Evolutionary conservation across 495 filamentous ascomycete species (phyloP).

Genomic region (Xylaria palmicola): DNA sequence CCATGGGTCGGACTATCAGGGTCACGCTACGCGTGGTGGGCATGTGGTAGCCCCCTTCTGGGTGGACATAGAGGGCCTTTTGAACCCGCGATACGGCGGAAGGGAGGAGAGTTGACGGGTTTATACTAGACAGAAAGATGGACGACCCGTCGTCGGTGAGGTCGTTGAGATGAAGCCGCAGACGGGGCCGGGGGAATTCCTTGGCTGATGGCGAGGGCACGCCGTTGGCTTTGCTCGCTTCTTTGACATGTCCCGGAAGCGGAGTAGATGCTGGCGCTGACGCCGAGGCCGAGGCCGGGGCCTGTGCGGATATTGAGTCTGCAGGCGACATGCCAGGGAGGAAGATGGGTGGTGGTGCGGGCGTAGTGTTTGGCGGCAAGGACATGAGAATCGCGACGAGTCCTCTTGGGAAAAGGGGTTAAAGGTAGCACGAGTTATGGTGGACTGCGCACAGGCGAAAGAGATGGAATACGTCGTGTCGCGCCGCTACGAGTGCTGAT

Average conservation of each 20-base stretch:
- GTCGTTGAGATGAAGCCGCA: slow-evolving; percentile 70
- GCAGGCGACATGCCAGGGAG: slow-evolving; percentile 27
- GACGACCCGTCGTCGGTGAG: slow-evolving; percentile 61
- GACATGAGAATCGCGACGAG: slow-evolving; percentile 21
- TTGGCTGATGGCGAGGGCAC: slow-evolving; percentile 4
- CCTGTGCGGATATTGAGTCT: slow-evolving; percentile 1
- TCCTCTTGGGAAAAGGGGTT: background rate
- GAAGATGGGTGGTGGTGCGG: slow-evolving; percentile 32
- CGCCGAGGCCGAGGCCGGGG: background rate
- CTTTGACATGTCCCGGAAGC: slow-evolving; percentile 8
- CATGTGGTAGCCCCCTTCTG: slow-evolving; percentile 22
- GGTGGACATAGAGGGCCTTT: slow-evolving; percentile 22
- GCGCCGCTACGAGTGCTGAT: background rate
- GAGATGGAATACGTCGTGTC: background rate
- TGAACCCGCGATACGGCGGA: slow-evolving; percentile 61
- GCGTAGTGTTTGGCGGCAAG: slow-evolving; percentile 29
- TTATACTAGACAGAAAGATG: slow-evolving; percentile 62
- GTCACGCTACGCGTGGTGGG: slow-evolving; percentile 74
- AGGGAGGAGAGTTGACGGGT: slow-evolving; percentile 57
- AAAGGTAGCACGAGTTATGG: background rate
- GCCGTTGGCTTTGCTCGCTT: background rate
- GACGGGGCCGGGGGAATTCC: slow-evolving; percentile 54
- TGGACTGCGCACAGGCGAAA: background rate
- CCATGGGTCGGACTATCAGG: slow-evolving; percentile 74
- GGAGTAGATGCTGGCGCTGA: slow-evolving; percentile 16